Evolutionary conservation across 2,329 filamentous ascomycete genomes (phyloP), one percentile per base, ranked within the genome.

Genomic region (Colletotrichum sp.): DNA sequence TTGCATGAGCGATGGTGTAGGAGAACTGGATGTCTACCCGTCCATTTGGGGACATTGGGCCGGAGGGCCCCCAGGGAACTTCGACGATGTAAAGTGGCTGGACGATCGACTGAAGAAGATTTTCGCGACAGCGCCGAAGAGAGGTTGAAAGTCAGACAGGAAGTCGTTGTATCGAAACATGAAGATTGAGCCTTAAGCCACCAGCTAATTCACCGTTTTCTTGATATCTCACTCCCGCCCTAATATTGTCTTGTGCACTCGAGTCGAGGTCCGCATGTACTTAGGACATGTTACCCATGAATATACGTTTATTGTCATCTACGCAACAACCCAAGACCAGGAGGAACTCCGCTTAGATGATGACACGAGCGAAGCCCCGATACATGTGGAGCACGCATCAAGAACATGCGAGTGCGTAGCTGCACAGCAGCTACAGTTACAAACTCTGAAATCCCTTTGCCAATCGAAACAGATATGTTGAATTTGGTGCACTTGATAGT

Each of bases 31-130:
- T 48, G 78, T 84, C 0, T 84, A 85, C 55, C 86, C 85, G 0
- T 87, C 85, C 0, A 84, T 87, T 21, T 87, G 85, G 85, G 86
- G 86, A 0, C 86, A 87, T 60, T 87, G 83, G 83, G 92, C 92
- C 18, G 92, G 92, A 15, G 94, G 94, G 2, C 94, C 94, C 6
- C 94, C 94, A 0, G 88, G 93, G n/a, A 94, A 90, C 78, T 90
- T 89, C 74, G 92, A 93, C 36, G 94, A 96, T 82, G 89, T 93
- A 3, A 90, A 91, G 79, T 96, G 94, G 93, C 85, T 96, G 57
- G 93, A 96, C 80, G 86, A 90, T 32, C 90, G 90, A 78, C 81
- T 95, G 73, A 86, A 84, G 18, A 83, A 84, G 8, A 90, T 93
- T 67, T 76, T 85, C 15, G 21, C 57, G 16, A 34, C 59, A 21